Evolutionary conservation across 1,284 basidiomycete species (phyloP), one percentile per base, ranked within the genome.

Genomic region (Ganoderma resinaceum): DNA sequence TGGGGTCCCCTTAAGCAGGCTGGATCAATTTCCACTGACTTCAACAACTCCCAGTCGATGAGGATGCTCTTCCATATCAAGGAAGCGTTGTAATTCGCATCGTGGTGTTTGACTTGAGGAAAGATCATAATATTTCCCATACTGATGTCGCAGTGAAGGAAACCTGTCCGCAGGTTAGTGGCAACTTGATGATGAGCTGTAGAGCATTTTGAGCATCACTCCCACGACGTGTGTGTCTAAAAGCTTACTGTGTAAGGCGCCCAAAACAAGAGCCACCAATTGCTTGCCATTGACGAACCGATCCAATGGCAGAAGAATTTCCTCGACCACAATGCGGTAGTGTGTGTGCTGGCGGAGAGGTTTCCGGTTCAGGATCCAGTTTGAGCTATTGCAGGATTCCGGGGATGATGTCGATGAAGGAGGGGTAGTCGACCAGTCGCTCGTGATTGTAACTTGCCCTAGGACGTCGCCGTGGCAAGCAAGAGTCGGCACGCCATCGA

Each of bases 391-490:
- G n/a, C n/a, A n/a, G n/a, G n/a, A n/a, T n/a, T n/a, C n/a, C n/a
- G n/a, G n/a, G n/a, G n/a, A n/a, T n/a, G n/a, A n/a, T n/a, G n/a
- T n/a, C 9, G 40, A 18, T 5, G 40, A 5, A 18, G 16, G 20
- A 5, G 40, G 26, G n/a, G 20, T 14, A 29, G 9, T 3, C 38
- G n/a, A 66, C 26, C 33, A 35, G 6, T 43, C 57, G 6, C 55
- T 23, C 1, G 62, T 62, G 29, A 26, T 5, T 20, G 68, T 69
- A 2, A n/a, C 38, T 37, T 69, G 68, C 2, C 42, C 43, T 6
- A 26, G 29, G 43, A 71, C 65, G 35, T 71, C 70, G 26, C 65
- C 65, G 26, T 71, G 70, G 16, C 65, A 71, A 3, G 68, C n/a
- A 5, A 71, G 38, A 0, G 66, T 66, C 5, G 70, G 70, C 3